Evolutionary conservation across 108 stramenopile genomes (phyloP), one percentile per base, ranked within the genome.

Genomic region (Schizochytrium sp.): DNA sequence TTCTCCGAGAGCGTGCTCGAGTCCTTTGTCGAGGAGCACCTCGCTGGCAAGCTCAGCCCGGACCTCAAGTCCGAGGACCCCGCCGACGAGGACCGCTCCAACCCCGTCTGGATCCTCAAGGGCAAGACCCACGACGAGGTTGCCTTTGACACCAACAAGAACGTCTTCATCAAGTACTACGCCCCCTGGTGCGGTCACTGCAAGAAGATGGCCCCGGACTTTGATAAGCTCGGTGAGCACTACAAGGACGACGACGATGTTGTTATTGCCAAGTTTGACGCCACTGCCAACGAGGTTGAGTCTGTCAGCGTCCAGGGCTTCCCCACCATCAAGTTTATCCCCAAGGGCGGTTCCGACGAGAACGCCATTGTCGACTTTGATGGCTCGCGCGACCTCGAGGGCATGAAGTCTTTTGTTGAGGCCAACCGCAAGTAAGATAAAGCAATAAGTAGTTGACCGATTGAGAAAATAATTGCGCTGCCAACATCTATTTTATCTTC

Each of bases 171-270:
- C 44, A 93, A 95, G 91, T 95, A 94, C 92, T 95, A 95, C 92
- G 95, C 95, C 19, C 95, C 95, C 28, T 95, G 95, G 95, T 95
- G 95, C 91, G 95, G 94, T 4, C 95, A 95, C 93, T 95, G 95
- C 93, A 93, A 95, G 94, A 25, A 72, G 57, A 90, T 95, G 28
- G 92, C 93, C 47, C 94, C 93, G 47, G 44, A 60, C 5, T 95
- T 92, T 72, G 92, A 93, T 55, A 93, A 92, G 91, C 92, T 94
- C 53, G 95, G 89, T 57, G 87, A 53, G 34, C 71, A 92, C 88
- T 63, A 93, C 23, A 60, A 57, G 21, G 88, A 60, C 44, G 89
- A 72, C 4, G 94, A 95, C 69, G 69, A 60, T 59, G 93, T 95
- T 19, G 63, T 94, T 23, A 90, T 95, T 63, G 94, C 92, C 72